Percentiles rank a stretch among this genome's conserved stretches.
These are phyloP conservation scores for Clausena lansium DNA, from an alignment of 345 rosid species.

Conservation along the genomic window DNA sequence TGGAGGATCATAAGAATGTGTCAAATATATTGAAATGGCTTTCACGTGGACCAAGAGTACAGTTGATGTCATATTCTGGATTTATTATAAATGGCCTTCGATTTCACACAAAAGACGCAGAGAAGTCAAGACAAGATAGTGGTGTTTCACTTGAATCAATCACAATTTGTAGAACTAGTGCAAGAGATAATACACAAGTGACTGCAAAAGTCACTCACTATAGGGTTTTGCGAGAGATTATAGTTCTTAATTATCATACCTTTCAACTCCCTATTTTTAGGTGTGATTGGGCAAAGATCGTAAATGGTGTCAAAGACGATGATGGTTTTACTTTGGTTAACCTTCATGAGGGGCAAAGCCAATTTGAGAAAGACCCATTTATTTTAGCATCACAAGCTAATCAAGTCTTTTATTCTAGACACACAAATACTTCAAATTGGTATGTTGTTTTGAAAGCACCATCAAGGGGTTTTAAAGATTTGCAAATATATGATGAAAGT, in stretches of 20 bases:
- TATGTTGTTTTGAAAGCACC: too few species aligned
- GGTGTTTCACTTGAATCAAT: not conserved
- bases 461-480: too few species aligned
- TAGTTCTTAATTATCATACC: not conserved
- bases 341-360: too few species aligned
- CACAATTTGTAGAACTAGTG: not conserved
- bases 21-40: not conserved
- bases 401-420: too few species aligned
- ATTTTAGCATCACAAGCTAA: too few species aligned
- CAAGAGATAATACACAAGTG: not conserved
- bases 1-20: not conserved
- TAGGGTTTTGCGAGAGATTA: not conserved
- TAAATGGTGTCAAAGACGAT: too few species aligned
- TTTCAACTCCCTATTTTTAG: not conserved
- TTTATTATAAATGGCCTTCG: too few species aligned
- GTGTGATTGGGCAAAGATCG: too few species aligned
- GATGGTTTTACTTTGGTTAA: too few species aligned
- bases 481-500: too few species aligned
- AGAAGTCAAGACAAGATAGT: not conserved
- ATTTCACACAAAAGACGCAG: not conserved
- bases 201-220: not conserved
- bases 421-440: too few species aligned
- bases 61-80: not conserved
- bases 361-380: too few species aligned
- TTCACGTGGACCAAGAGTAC: not conserved